Evolutionary conservation across 2,329 filamentous ascomycete genomes (phyloP), one percentile per base, ranked within the genome.

Genomic region (Ophiostoma tasmaniense): DNA sequence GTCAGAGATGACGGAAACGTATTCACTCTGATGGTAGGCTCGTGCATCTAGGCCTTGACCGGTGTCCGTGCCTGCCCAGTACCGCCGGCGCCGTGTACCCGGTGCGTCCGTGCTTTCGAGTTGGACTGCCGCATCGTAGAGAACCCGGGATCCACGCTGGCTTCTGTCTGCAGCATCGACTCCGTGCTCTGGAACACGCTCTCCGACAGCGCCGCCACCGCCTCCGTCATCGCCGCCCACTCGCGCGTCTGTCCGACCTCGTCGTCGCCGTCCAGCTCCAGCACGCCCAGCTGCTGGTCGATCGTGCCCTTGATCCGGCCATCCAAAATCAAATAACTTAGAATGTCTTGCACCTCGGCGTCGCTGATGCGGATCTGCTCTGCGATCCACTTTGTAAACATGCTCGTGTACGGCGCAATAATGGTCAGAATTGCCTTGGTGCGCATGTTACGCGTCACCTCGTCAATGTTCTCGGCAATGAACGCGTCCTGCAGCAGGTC

Each of bases 391-490:
- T 84, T 83, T 30, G 98, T 82, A 72, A 90, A 92, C 86, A 98
- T 97, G 67, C 93, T 89, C 6, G 92, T 96, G 81, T 98, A 99
- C 0, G 95, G 95, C 4, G 93, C 93, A 72, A 98, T 95, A 30
- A 98, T 84, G 80, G 95, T 97, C 72, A 97, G 81, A 11, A 98
- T 89, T 1, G 93, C 94, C 83, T 97, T 97, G 73, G 93, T 98
- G 68, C 95, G 91, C 90, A 99, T 97, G 79, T 95, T 97, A 61
- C 95, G 91, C 67, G 94, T 99, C 69, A 99, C 94, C 80, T 99
- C 95, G 78, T 98, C 95, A 74, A 99, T 99, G 77, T 99, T 98
- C 80, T 98, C 95, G 35, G 94, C 94, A 74, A 99, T 99, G 80
- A 98, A 99, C 0, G 91, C 89, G 77, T 99, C 95, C 14, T 90